phyloP scores from a whole-genome alignment of 2,329 filamentous ascomycete species.

The Xylariomycetidae sp. region DNA sequence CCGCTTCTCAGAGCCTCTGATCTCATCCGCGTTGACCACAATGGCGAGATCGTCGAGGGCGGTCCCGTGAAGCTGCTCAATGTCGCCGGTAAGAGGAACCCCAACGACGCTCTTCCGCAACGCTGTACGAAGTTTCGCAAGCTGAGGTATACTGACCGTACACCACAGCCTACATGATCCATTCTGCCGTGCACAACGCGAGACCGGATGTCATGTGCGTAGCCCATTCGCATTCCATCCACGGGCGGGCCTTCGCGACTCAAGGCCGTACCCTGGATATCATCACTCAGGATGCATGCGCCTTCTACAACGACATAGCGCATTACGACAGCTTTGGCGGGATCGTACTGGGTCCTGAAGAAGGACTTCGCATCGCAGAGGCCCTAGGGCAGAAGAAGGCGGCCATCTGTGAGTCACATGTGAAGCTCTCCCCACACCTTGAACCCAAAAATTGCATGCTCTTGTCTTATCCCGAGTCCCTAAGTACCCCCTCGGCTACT shows the following conservation, averaged over 20 bases:
- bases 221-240: constrained; percentile 48
- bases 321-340: constrained; percentile 44
- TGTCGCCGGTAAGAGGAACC: constrained; percentile 23
- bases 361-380: constrained; percentile 42
- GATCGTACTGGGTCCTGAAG: constrained; percentile 45
- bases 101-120: not conserved
- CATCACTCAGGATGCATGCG: constrained; percentile 56
- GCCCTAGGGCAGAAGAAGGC: constrained; percentile 44
- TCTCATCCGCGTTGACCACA: constrained; percentile 59
- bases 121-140: too few species aligned
- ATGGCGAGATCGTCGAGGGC: constrained; percentile 57
- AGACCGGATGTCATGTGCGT: constrained; percentile 49
- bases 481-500: too few species aligned
- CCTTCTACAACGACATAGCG: constrained; percentile 48
- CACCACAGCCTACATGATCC: constrained; percentile 39
- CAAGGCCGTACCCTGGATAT: constrained; percentile 58
- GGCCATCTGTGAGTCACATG: constrained; percentile 27
- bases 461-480: too few species aligned
- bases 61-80: constrained; percentile 36
- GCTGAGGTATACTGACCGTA: not conserved
- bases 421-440: too few species aligned
- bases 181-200: constrained; percentile 46
- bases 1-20: constrained; percentile 57
- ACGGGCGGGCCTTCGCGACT: constrained; percentile 53
- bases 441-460: too few species aligned